Conservation (phyloP, 1,284 basidiomycete genomes). For the Sanghuangporus sanghuang region DNA sequence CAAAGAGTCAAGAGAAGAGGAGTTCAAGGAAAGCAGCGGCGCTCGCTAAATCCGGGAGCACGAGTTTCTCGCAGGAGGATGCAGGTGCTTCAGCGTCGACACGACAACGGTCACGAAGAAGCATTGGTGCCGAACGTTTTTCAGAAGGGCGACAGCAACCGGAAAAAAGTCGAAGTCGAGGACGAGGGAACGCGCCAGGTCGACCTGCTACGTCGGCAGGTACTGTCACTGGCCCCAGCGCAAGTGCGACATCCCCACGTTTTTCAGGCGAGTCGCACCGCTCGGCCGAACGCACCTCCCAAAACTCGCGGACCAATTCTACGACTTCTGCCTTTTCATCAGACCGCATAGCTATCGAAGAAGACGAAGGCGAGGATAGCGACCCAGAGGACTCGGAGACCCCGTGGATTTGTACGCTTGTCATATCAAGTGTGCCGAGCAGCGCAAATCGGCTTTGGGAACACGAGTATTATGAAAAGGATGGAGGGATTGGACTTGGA, state of each 20-base stretch:
- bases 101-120: not conserved
- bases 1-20: conserved; percentile 25
- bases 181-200: not conserved
- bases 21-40: conserved; percentile 16
- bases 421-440: conserved; percentile 31
- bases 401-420: conserved; percentile 84
- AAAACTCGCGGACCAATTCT: conserved; percentile 10
- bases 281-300: not conserved
- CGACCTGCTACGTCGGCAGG: not conserved
- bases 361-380: conserved; percentile 61
- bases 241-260: not conserved
- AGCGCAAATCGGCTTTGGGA: conserved; percentile 5
- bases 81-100: not conserved
- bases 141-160: not conserved
- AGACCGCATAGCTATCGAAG: conserved; percentile 25
- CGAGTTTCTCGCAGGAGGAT: conserved; percentile 1
- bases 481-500: conserved; percentile 4
- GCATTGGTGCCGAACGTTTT: not conserved
- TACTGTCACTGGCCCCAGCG: not conserved
- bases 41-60: not conserved
- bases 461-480: conserved; percentile 17
- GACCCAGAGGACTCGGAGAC: conserved; percentile 96
- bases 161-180: not conserved
- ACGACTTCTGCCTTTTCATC: conserved; percentile 8
- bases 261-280: conserved; percentile 8